These are phyloP conservation scores for Conringia planisiliqua DNA, from an alignment of 345 rosid species.

Conservation along the genomic window DNA sequence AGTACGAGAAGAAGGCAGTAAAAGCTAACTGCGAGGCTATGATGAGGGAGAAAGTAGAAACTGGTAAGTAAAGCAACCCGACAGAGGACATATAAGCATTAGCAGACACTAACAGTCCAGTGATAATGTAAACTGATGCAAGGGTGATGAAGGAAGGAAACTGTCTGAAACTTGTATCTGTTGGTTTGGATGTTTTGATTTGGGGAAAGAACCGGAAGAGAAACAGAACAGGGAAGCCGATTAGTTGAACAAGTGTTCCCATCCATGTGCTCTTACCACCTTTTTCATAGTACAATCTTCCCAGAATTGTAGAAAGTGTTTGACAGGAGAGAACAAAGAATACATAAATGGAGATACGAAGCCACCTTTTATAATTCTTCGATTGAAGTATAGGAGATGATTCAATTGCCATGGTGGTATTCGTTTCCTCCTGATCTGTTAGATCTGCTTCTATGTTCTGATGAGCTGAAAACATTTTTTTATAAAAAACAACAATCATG, in stretches of 20 bases:
- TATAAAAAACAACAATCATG: not conserved
- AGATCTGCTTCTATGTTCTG: not conserved
- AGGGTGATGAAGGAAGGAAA: constrained; percentile 12
- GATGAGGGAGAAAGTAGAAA: constrained; percentile 47
- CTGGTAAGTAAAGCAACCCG: constrained; percentile 50
- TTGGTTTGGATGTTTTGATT: constrained; percentile 6
- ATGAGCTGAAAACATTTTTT: not conserved
- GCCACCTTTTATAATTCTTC: constrained; percentile 33
- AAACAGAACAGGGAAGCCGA: constrained; percentile 52
- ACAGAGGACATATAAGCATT: constrained; percentile 38
- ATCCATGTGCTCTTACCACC: constrained; percentile 56
- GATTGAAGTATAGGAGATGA: not conserved
- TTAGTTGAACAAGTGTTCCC: constrained; percentile 41
- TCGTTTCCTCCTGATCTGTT: not conserved
- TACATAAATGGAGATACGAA: constrained; percentile 35
- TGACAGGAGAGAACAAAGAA: constrained; percentile 42
- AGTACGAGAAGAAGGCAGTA: constrained; percentile 50
- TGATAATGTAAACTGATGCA: constrained; percentile 31
- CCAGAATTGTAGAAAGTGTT: constrained; percentile 39
- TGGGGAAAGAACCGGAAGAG: constrained; percentile 38
- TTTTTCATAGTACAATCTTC: constrained; percentile 44
- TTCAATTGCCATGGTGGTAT: constrained; percentile 21
- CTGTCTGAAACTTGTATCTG: not conserved
- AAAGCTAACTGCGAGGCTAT: constrained; percentile 48
- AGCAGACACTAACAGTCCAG: constrained; percentile 38